Percentiles rank a stretch among this genome's conserved stretches.
Conservation (phyloP, 495 filamentous ascomycete genomes). For the Penicillium odoratum region DNA sequence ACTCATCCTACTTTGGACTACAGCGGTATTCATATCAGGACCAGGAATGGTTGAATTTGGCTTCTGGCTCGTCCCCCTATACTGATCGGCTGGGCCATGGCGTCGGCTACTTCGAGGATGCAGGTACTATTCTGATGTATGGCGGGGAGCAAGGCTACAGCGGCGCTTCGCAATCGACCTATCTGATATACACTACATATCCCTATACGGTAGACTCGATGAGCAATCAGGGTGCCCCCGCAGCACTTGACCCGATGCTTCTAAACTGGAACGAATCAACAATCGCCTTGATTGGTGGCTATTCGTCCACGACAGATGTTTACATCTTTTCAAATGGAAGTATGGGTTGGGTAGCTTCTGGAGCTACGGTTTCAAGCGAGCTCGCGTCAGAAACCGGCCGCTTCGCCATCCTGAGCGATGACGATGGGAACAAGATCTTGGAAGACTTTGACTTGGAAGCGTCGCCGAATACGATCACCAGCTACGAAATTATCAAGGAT, state of each 20-base stretch:
- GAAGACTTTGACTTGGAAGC: constrained; percentile 75
- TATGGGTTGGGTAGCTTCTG: constrained; percentile 64
- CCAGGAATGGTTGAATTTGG: constrained; percentile 71
- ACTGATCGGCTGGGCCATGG: constrained; percentile 72
- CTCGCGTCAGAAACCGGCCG: constrained; percentile 56
- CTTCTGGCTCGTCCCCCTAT: constrained; percentile 52
- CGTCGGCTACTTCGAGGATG: constrained; percentile 70
- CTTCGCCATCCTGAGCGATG: constrained; percentile 62
- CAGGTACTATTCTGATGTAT: constrained; percentile 77
- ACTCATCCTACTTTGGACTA: constrained; percentile 68
- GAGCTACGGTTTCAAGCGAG: constrained; percentile 56
- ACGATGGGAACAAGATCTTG: constrained; percentile 81
- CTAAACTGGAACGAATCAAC: constrained; percentile 72
- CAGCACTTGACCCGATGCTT: constrained; percentile 67
- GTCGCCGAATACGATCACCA: constrained; percentile 75
- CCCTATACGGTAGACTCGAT: constrained; percentile 60
- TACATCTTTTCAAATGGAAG: constrained; percentile 55
- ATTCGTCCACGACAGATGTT: constrained; percentile 61
- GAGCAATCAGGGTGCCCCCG: constrained; percentile 53
- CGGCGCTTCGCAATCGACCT: constrained; percentile 60
- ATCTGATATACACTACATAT: constrained; percentile 60
- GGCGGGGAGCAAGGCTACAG: constrained; percentile 66
- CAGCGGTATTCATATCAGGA: constrained; percentile 81
- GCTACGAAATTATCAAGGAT: constrained; percentile 57
- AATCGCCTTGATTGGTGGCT: constrained; percentile 77